Evolutionary conservation across 495 filamentous ascomycete species (phyloP), one percentile per base, ranked within the genome.

Genomic region (Aspergillus saccharolyticus): DNA sequence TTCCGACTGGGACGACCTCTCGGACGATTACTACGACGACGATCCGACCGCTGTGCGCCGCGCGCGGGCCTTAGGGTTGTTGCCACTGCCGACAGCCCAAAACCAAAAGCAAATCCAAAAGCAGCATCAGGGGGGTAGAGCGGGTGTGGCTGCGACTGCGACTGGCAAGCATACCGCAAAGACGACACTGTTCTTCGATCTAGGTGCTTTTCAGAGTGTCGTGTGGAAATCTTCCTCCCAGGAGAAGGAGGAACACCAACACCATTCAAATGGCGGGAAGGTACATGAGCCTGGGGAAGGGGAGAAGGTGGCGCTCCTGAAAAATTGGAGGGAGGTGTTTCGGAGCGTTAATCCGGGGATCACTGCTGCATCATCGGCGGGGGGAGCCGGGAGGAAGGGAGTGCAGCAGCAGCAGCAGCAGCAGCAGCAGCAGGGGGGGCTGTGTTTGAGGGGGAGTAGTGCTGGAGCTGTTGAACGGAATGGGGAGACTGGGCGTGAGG

Each of bases 291-390:
- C 71, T 0, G 73, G 73, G 18, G 63, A 67, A 6, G 67, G 68
- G 14, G 73, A 76, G 17, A 70, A 72, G 59, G 77, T 82, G 4
- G 68, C 79, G 1, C 53, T 82, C 42, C 63, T 82, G 44, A 71
- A 75, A 54, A 73, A 81, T 60, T 82, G 79, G 79, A 67, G 77
- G n/a, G 78, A 82, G 53, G 61, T 77, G 7, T 79, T 81, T 66
- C 72, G 73, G 50, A 62, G 63, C 17, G 62, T 67, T 1, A 68
- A 75, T 54, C 74, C 73, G 2, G 59, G 67, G 25, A 64, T 70
- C 55, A 66, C 67, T 14, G 65, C 66, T 15, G 63, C 66, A 59
- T 67, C 14, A 62, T 59, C n/a, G 48, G 52, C 59, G 30, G 50
- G 44, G 15, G 16, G 44, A 12, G 4, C 17, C n/a, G n/a, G n/a